A percentile compares a stretch with the other conserved stretches of the same genome.
These are phyloP conservation scores for Vitis hybrid DNA, from an alignment of 177 flowering plant species.

Conservation along the genomic window DNA sequence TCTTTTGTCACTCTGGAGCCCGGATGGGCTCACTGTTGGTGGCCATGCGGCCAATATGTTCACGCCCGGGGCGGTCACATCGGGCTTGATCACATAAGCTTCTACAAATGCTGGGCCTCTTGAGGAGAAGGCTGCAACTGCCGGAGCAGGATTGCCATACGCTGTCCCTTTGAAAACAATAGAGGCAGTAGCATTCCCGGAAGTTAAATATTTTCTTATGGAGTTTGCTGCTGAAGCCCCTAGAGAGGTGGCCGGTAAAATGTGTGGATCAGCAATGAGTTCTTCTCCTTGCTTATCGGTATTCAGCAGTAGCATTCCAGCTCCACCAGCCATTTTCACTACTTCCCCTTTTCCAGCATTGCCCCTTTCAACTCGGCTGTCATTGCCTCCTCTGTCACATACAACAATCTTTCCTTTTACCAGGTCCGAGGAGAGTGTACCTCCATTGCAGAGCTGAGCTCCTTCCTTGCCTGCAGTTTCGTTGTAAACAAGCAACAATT, in stretches of 20 bases:
- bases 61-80: slow-evolving; percentile 69
- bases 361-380: slow-evolving; percentile 16
- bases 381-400: slow-evolving; percentile 46
- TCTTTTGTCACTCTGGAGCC: slow-evolving; percentile 44
- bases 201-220: slow-evolving; percentile 28
- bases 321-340: slow-evolving; percentile 59
- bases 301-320: slow-evolving; percentile 60
- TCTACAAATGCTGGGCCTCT: slow-evolving; percentile 51
- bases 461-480: slow-evolving; percentile 32
- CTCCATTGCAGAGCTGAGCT: slow-evolving; percentile 37
- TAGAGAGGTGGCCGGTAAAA: slow-evolving; percentile 52
- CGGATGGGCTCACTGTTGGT: slow-evolving; percentile 37
- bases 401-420: slow-evolving; percentile 60
- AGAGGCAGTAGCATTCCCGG: slow-evolving; percentile 29
- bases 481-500: slow-evolving; percentile 40
- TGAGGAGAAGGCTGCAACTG: slow-evolving; percentile 68
- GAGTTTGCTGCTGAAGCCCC: slow-evolving; percentile 48
- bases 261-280: slow-evolving; percentile 55
- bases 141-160: slow-evolving; percentile 50
- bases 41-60: slow-evolving; percentile 75
- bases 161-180: slow-evolving; percentile 40
- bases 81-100: slow-evolving; percentile 67
- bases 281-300: slow-evolving; percentile 52
- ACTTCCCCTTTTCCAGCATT: slow-evolving; percentile 34
- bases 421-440: slow-evolving; percentile 33